Conservation (phyloP, 2,329 filamentous ascomycete genomes). For the Trichoderma gracile region DNA sequence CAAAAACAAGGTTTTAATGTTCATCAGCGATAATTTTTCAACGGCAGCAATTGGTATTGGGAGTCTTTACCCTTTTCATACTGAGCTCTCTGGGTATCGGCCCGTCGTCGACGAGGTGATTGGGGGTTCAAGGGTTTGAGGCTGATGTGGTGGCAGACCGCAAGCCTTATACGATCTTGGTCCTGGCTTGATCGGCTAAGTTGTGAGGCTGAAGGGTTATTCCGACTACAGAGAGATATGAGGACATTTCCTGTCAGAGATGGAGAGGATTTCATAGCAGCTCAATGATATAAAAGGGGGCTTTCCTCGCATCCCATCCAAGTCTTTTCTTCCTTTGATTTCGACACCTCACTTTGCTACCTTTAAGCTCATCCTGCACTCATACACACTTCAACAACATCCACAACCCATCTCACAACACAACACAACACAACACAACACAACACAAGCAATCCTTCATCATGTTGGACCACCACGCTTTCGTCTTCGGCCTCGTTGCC, state of each 20-base stretch:
- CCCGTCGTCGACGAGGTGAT: conserved; percentile 6
- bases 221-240: no score
- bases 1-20: conserved; percentile 30
- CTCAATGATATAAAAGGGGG: no score
- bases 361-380: no score
- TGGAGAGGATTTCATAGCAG: no score
- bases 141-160: conserved; percentile 6
- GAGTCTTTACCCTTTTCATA: conserved; percentile 3
- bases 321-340: no score
- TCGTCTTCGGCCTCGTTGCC: background rate
- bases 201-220: no score
- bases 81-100: background rate
- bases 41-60: conserved; percentile 27
- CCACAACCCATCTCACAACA: background rate
- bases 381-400: no score
- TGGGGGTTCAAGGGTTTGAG: background rate
- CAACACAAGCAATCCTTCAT: background rate
- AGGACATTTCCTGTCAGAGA: no score
- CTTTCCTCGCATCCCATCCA: no score
- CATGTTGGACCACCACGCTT: background rate
- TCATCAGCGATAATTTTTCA: conserved; percentile 35
- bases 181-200: no score
- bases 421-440: background rate
- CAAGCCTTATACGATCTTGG: background rate
- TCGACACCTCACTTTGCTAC: no score